Base-by-base conservation (phyloP, 139 green algal species). In the Medakamo hakoo region DNA sequence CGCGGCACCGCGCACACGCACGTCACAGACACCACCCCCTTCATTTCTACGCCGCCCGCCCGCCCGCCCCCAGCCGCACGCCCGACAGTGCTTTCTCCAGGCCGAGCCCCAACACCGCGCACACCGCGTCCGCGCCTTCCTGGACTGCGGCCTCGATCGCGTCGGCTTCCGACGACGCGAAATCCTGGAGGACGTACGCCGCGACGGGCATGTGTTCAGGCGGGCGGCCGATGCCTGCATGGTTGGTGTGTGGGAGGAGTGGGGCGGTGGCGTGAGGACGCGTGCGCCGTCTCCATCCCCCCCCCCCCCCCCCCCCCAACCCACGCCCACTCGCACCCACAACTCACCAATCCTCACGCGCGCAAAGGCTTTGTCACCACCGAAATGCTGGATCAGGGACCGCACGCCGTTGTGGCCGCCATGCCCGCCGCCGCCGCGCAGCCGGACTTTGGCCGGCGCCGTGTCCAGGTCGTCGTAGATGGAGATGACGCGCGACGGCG, bases 391-490 rank as follows among this genome's bases (percentile, higher is more conserved):
- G 4, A 85, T 83, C 63, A 97, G 92, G 74, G 73, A 88, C 40
- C 84, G 76, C 72, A 96, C 86, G 40, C 88, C 91, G 70, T 97
- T 97, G 78, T 97, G 91, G 3, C 91, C 91, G 9, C 90, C 91
- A 72, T 94, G 84, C 0, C 88, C 86, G 4, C 90, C 91, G 55
- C 85, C 87, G 22, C 66, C 60, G 16, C 80, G 70, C 60, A 97
- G 68, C 49, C 79, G 71, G 40, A 90, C 72, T 23, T 63, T 63
- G 0, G 68, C 87, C 1, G 71, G 58, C 28, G 74, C 63, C 21
- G 77, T 59, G 66, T 94, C 87, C 14, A 97, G 70, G 72, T 97
- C 91, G 64, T 97, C 91, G 49, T 84, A 85, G 2, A 97, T 30
- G 2, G 92, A 84, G 24, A 93, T 71, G 29, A 86, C 60, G 26